Percentiles rank a stretch among this genome's conserved stretches.
Evolutionary conservation across 2,329 filamentous ascomycete species (phyloP).

Genomic region (Nigrospora sphaerica): DNA sequence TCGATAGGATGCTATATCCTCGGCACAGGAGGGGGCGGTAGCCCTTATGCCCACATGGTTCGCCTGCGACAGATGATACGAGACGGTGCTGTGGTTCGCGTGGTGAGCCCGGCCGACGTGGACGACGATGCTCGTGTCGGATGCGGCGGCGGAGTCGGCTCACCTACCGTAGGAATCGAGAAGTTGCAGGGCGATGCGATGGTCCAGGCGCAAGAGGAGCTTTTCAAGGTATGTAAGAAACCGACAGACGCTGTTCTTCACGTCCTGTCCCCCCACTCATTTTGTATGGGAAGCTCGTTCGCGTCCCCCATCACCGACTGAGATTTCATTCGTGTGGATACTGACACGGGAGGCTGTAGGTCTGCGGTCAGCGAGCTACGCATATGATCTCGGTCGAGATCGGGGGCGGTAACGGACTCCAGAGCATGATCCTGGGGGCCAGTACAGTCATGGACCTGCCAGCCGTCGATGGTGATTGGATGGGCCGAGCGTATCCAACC

Average conservation of each 20-base stretch:
- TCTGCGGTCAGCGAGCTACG: conserved; percentile 34
- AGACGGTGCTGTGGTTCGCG: conserved; percentile 39
- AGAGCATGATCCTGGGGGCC: conserved; percentile 49
- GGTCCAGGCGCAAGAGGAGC: conserved; percentile 39
- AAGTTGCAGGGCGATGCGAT: conserved; percentile 52
- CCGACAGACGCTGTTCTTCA: too few species aligned
- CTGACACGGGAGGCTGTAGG: not conserved
- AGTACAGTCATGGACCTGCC: conserved; percentile 43
- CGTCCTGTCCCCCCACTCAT: too few species aligned
- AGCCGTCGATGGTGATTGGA: conserved; percentile 48
- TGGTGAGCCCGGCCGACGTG: conserved; percentile 44
- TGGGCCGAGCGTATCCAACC: conserved; percentile 48
- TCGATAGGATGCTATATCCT: conserved; percentile 54
- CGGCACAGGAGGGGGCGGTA: conserved; percentile 53
- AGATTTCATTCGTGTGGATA: too few species aligned
- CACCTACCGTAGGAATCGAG: conserved; percentile 54
- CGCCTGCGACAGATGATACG: conserved; percentile 43
- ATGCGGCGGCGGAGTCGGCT: conserved; percentile 50
- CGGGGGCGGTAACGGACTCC: conserved; percentile 58
- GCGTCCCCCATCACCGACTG: too few species aligned
- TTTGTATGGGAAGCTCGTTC: too few species aligned
- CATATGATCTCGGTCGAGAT: conserved; percentile 59
- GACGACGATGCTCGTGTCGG: conserved; percentile 43
- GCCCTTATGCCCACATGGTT: conserved; percentile 43
- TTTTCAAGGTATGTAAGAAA: conserved; percentile 32